These are phyloP conservation scores for Paecilomyces formosus DNA, from an alignment of 2,329 filamentous ascomycete species.

Conservation along the genomic window DNA sequence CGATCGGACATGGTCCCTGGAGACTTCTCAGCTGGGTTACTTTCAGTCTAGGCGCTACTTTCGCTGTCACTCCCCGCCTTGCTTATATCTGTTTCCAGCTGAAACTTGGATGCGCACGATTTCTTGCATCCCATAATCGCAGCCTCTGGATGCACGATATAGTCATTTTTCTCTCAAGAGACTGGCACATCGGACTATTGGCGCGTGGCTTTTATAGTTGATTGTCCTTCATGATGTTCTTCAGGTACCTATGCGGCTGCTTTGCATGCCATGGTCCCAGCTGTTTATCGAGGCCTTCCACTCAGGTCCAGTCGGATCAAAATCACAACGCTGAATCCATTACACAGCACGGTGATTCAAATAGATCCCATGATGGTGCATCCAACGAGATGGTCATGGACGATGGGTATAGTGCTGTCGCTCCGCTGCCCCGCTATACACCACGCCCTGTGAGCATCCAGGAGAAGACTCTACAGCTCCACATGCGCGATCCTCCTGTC, in stretches of 20 bases:
- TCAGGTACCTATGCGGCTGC: slow-evolving; percentile 17
- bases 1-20: not conserved
- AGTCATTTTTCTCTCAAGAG: not conserved
- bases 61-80: not conserved
- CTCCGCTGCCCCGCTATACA: slow-evolving; percentile 34
- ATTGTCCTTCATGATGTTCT: slow-evolving; percentile 13
- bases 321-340: slow-evolving; percentile 3
- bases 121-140: not conserved
- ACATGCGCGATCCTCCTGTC: slow-evolving; percentile 22
- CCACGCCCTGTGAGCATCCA: slow-evolving; percentile 29
- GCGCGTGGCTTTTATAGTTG: not conserved
- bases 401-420: slow-evolving; percentile 23
- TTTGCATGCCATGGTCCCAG: slow-evolving; percentile 7
- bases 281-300: slow-evolving; percentile 1
- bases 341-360: slow-evolving; percentile 7
- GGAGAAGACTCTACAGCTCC: slow-evolving; percentile 32
- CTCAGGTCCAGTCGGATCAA: slow-evolving; percentile 2
- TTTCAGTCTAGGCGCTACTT: not conserved
- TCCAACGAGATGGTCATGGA: slow-evolving; percentile 11
- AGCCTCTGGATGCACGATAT: not conserved
- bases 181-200: not conserved
- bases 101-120: not conserved
- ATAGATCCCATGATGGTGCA: slow-evolving; percentile 1
- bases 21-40: not conserved
- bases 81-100: not conserved